Evolutionary conservation across 192 early-diverging fungal genomes (phyloP), one percentile per base, ranked within the genome.

Genomic region (Pilobolus umbonatus): DNA sequence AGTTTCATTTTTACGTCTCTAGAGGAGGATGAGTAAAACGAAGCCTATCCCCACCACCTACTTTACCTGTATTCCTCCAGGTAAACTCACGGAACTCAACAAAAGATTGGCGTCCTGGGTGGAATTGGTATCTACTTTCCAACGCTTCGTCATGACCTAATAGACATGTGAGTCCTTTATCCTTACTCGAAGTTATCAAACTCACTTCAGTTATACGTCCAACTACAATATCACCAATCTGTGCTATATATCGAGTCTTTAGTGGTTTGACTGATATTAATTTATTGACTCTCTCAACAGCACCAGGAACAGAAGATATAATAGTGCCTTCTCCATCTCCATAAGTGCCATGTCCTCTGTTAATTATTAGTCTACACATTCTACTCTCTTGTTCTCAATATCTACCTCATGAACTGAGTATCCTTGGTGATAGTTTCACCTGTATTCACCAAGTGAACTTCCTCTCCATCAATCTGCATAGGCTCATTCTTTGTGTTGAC

Each of bases 181-280:
- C 36, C 14, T 39, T 7, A 19, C 14, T 22, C 11, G n/a, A n/a
- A 14, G 5, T 6, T 11, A 22, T 29, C 15, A 9, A 17, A 11
- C 10, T 39, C 55, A 83, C 88, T 67, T 96, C 95, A 24, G 89
- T 91, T 34, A 99, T 91, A 28, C 97, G 77, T 1, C 95, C 97
- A 9, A 99, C 90, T 0, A 99, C 87, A 36, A 99, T 91, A 71
- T 99, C 95, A 40, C 97, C 97, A 62, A 98, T 92, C 65, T 96
- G 93, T 40, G 92, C 94, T 21, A 79, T 80, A 62, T 93, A 98
- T 78, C 95, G 79, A 63, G 89, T 79, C 48, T 93, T 87, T 43
- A 97, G 75, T 21, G 95, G 86, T 31, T 81, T 77, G 28, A 99
- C 94, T 0, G 92, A 91, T 32, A 99, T 81, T 31, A 99, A 81